A percentile compares a stretch with the other conserved stretches of the same genome.
These are phyloP conservation scores for Neopestalotiopsis sp. DNA, from an alignment of 2,329 filamentous ascomycete genomes.

Conservation along the genomic window DNA sequence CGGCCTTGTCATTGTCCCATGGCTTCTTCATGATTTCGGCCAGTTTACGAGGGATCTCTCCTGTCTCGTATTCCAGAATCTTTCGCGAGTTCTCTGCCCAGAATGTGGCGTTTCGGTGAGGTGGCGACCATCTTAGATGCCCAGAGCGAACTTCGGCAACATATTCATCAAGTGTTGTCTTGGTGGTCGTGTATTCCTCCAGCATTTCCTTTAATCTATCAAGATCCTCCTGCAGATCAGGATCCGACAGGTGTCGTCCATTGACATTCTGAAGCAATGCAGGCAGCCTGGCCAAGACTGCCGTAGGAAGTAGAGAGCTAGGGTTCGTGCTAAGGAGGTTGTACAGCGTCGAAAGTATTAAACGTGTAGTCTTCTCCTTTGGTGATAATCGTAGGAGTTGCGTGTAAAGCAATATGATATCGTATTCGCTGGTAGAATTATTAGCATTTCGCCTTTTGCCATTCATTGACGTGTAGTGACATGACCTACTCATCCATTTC, in stretches of 20 bases:
- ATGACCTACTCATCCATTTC: constrained; percentile 81
- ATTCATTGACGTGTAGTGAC: neutral
- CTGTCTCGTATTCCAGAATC: constrained; percentile 84
- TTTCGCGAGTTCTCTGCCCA: constrained; percentile 91
- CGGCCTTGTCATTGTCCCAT: constrained; percentile 84
- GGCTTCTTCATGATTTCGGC: constrained; percentile 79
- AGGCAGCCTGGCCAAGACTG: constrained; percentile 84
- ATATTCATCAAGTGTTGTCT: constrained; percentile 87
- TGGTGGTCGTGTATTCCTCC: constrained; percentile 72
- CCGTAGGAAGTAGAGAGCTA: constrained; percentile 79
- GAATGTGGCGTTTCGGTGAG: constrained; percentile 84
- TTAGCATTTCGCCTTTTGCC: constrained; percentile 30
- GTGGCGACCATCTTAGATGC: constrained; percentile 90
- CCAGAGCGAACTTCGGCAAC: constrained; percentile 85
- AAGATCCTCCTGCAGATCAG: constrained; percentile 68
- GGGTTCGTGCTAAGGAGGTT: constrained; percentile 79
- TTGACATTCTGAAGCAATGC: constrained; percentile 67
- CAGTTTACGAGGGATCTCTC: constrained; percentile 78
- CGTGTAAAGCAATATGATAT: constrained; percentile 90
- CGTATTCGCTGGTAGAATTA: constrained; percentile 74
- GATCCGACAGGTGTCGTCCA: constrained; percentile 67
- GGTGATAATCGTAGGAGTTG: constrained; percentile 89
- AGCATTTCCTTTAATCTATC: constrained; percentile 65
- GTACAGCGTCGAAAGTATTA: constrained; percentile 86
- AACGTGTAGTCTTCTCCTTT: constrained; percentile 95